phyloP scores from a whole-genome alignment of 805 yeast species.

The Barnettozyma californica region DNA sequence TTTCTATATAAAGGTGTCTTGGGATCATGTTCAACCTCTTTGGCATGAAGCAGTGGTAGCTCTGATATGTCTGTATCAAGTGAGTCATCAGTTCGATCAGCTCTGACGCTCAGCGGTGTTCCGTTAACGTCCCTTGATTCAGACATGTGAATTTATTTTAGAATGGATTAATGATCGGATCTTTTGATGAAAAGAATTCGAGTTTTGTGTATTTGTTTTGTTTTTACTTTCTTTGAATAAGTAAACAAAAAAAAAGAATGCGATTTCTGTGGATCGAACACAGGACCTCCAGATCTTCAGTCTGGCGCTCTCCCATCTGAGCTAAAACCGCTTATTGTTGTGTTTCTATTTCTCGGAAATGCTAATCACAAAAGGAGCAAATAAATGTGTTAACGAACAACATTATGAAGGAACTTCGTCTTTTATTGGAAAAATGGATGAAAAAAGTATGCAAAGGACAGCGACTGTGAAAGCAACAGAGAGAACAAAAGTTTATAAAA shows the following conservation, averaged over 20 bases:
- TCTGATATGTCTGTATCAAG: neutral
- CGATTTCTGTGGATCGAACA: slow-evolving; percentile 75
- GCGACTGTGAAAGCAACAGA: too few relatives aligned
- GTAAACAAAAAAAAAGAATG: slow-evolving; percentile 28
- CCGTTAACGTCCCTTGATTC: neutral
- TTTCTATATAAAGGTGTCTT: slow-evolving; percentile 21
- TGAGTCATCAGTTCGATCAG: slow-evolving; percentile 5
- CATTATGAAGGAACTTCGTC: too few relatives aligned
- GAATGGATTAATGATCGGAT: slow-evolving; percentile 5
- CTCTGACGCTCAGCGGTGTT: neutral
- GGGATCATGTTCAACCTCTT: slow-evolving; percentile 21
- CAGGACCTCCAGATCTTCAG: slow-evolving; percentile 70
- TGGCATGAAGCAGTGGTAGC: slow-evolving; percentile 16
- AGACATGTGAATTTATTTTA: neutral
- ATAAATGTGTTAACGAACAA: too few relatives aligned
- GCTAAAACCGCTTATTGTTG: slow-evolving; percentile 28
- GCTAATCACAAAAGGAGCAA: too few relatives aligned
- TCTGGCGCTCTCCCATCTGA: slow-evolving; percentile 32
- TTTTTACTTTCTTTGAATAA: neutral
- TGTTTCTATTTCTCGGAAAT: too few relatives aligned
- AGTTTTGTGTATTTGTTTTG: neutral
- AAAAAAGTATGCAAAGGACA: too few relatives aligned
- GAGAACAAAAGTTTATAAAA: too few relatives aligned
- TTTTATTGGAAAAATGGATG: too few relatives aligned
- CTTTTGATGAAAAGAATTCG: slow-evolving; percentile 4